phyloP scores from a whole-genome alignment of 2,329 filamentous ascomycete genomes.

The Hypoxylon sp. region DNA sequence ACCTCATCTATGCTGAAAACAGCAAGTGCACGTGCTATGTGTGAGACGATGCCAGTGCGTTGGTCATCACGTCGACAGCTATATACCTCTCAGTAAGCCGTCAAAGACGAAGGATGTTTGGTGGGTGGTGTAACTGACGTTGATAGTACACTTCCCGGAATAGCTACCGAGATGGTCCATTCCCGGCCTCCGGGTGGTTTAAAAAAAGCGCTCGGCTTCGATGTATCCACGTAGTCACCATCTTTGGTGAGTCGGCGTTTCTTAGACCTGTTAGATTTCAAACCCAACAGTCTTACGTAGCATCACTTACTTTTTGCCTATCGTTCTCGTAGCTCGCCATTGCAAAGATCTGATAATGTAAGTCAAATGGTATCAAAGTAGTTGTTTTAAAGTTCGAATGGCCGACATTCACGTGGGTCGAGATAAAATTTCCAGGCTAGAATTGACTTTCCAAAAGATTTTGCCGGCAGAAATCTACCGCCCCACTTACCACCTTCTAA shows the following conservation, averaged over 20 bases:
- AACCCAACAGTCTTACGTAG: neutral
- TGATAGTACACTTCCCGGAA: conserved; percentile 82
- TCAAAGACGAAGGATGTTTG: neutral
- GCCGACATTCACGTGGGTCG: conserved; percentile 19
- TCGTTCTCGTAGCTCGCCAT: conserved; percentile 50
- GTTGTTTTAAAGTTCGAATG: neutral
- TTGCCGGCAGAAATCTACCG: conserved; percentile 49
- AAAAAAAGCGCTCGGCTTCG: conserved; percentile 78
- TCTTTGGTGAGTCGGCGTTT: conserved; percentile 65
- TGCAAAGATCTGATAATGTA: neutral
- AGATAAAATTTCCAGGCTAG: conserved; percentile 26
- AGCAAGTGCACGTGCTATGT: conserved; percentile 83
- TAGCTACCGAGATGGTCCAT: conserved; percentile 82
- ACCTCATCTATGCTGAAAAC: conserved; percentile 90
- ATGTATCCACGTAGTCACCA: conserved; percentile 63
- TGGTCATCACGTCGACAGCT: conserved; percentile 81
- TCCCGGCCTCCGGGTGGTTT: conserved; percentile 72
- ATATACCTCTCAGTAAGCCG: conserved; percentile 29
- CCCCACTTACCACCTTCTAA: conserved; percentile 42
- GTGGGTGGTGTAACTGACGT: conserved; percentile 65
- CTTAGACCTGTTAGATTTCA: conserved; percentile 53
- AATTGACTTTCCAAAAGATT: conserved; percentile 35
- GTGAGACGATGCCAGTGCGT: conserved; percentile 78
- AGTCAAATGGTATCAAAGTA: neutral
- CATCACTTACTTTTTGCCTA: conserved; percentile 47